Percentiles rank a stretch among this genome's conserved stretches.
Evolutionary conservation across 73 alveolate genomes (phyloP).

Genomic region (Paramecium caudatum): DNA sequence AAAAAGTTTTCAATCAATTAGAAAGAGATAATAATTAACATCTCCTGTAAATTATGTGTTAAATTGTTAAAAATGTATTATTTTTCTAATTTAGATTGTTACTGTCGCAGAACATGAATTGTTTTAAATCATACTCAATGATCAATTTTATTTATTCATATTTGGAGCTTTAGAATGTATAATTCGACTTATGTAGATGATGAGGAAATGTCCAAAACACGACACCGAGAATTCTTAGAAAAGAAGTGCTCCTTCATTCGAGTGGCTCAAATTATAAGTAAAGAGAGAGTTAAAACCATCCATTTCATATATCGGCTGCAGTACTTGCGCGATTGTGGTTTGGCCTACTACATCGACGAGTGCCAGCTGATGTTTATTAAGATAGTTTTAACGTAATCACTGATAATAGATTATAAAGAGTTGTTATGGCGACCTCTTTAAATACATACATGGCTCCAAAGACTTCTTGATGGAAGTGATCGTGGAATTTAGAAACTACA

Average conservation of each 20-base stretch:
- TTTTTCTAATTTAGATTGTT: background rate
- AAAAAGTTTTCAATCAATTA: background rate
- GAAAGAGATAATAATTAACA: background rate
- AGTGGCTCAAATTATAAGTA: constrained; percentile 47
- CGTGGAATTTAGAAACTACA: constrained; percentile 28
- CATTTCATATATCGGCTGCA: constrained; percentile 52
- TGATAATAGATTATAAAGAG: constrained; percentile 67
- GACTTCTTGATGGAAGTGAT: constrained; percentile 51
- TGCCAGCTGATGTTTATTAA: constrained; percentile 53
- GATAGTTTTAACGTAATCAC: constrained; percentile 68
- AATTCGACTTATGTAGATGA: background rate
- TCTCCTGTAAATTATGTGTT: constrained; percentile 33
- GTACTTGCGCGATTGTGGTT: constrained; percentile 66
- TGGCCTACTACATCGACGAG: constrained; percentile 68
- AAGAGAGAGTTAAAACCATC: constrained; percentile 56
- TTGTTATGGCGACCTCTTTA: constrained; percentile 61
- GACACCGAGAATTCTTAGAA: constrained; percentile 55
- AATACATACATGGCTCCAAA: constrained; percentile 58
- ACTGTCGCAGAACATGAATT: constrained; percentile 42
- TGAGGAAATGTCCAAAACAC: constrained; percentile 19
- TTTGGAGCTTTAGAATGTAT: constrained; percentile 68
- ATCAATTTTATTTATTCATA: constrained; percentile 30
- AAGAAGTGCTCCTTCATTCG: constrained; percentile 6
- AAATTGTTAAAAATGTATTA: constrained; percentile 30
- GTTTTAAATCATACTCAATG: constrained; percentile 35